These are phyloP conservation scores for Rhodotorula mucilaginosa DNA, from an alignment of 1,284 basidiomycete genomes.

Conservation along the genomic window DNA sequence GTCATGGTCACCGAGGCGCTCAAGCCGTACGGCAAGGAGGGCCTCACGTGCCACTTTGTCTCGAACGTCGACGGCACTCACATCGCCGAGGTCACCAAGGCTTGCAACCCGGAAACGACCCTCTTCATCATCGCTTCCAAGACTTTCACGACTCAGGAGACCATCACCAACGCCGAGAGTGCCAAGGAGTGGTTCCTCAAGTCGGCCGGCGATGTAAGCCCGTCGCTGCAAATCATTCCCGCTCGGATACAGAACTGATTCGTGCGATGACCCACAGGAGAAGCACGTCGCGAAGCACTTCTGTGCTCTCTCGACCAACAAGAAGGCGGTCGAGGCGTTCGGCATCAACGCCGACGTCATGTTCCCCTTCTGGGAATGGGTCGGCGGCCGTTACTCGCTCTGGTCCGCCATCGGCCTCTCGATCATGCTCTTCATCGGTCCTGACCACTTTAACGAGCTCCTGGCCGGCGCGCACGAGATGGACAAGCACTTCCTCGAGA, in stretches of 20 bases:
- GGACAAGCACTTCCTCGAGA: constrained; percentile 92
- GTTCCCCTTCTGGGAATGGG: constrained; percentile 99
- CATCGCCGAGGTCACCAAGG: constrained; percentile 79
- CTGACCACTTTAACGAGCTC: constrained; percentile 87
- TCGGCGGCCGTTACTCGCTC: constrained; percentile 94
- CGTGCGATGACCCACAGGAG: constrained; percentile 44
- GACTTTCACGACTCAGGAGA: constrained; percentile 99
- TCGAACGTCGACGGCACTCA: constrained; percentile 99
- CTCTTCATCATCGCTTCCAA: constrained; percentile 97
- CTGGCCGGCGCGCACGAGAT: constrained; percentile 92
- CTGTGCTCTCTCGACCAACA: constrained; percentile 95
- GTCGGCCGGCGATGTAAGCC: constrained; percentile 66
- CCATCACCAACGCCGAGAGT: constrained; percentile 94
- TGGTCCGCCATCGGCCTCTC: constrained; percentile 98
- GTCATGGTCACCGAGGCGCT: constrained; percentile 99
- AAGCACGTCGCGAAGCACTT: constrained; percentile 99
- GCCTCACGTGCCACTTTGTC: constrained; percentile 84
- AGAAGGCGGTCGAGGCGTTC: constrained; percentile 88
- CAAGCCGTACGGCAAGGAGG: constrained; percentile 86
- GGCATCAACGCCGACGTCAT: constrained; percentile 91
- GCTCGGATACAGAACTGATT: neutral
- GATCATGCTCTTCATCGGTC: constrained; percentile 89
- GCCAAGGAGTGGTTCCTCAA: constrained; percentile 93
- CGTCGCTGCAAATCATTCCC: too few relatives aligned
- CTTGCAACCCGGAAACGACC: constrained; percentile 87